Percentiles rank a stretch among this genome's conserved stretches.
These are phyloP conservation scores for Halophytophthora polymorphica DNA, from an alignment of 352 stramenopile genomes.

Conservation along the genomic window DNA sequence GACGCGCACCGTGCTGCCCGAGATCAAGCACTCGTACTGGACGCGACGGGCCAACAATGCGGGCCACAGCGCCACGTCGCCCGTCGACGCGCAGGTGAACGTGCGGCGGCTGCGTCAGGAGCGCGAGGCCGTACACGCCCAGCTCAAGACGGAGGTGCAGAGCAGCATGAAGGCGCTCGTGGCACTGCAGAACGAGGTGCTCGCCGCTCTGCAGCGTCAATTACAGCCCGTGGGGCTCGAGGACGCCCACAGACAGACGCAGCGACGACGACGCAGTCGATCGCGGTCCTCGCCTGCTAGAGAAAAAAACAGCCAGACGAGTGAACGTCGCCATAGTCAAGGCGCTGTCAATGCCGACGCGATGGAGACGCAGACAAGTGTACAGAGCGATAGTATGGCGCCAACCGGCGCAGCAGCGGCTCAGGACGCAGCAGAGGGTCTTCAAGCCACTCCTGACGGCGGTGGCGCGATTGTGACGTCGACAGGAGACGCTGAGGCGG, in stretches of 20 bases:
- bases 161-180: conserved; percentile 51
- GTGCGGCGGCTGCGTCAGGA: conserved; percentile 50
- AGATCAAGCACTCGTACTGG: conserved; percentile 82
- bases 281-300: conserved; percentile 15
- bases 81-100: conserved; percentile 32
- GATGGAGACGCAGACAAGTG: no score
- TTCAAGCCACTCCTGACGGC: no score
- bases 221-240: conserved; percentile 31
- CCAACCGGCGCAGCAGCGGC: no score
- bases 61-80: not conserved
- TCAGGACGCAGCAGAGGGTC: no score
- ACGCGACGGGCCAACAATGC: conserved; percentile 33
- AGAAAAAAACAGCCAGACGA: conserved; percentile 9
- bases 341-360: no score
- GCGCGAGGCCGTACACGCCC: conserved; percentile 39
- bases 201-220: conserved; percentile 33
- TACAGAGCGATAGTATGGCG: no score
- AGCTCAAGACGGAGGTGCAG: conserved; percentile 45
- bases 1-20: conserved; percentile 46
- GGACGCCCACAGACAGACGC: not conserved
- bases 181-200: conserved; percentile 42
- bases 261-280: conserved; percentile 19
- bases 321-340: no score
- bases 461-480: no score
- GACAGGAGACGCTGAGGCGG: no score